phyloP scores from a whole-genome alignment of 2,329 filamentous ascomycete genomes.

The Thelonectria rubi region DNA sequence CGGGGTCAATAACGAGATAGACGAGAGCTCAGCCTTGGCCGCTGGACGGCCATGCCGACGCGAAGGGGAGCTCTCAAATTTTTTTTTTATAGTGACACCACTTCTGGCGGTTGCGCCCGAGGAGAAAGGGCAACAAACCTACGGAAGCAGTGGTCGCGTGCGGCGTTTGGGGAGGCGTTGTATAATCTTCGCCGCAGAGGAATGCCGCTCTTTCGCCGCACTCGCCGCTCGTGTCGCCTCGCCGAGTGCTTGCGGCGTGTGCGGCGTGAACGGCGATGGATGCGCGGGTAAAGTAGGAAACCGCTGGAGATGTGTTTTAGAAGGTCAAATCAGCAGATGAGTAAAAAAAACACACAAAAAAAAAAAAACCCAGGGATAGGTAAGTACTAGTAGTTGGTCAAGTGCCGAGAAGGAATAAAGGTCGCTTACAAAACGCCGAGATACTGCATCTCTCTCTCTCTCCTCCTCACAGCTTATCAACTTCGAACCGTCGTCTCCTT shows the following conservation, averaged over 20 bases:
- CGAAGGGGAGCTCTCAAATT: neutral
- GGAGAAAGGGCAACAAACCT: too few relatives aligned
- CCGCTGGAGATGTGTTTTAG: neutral
- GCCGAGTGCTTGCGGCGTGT: conserved; percentile 19
- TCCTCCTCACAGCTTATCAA: neutral
- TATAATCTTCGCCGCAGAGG: conserved; percentile 5
- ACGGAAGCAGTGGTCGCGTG: conserved; percentile 2
- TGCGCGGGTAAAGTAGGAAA: conserved; percentile 24
- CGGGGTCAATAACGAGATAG: neutral
- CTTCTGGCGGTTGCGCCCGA: conserved; percentile 3
- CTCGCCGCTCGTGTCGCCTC: conserved; percentile 1
- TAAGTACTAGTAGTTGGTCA: neutral
- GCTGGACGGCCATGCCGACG: conserved; percentile 1
- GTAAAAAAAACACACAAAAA: neutral
- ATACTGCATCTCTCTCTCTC: neutral
- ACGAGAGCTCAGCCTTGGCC: neutral
- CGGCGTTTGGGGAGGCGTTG: conserved; percentile 6
- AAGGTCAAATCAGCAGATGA: conserved; percentile 15
- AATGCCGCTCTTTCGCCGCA: conserved; percentile 19
- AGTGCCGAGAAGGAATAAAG: conserved; percentile 5
- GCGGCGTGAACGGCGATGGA: conserved; percentile 21
- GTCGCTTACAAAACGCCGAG: conserved; percentile 1
- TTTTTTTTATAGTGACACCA: conserved; percentile 10
- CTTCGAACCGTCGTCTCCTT: neutral
- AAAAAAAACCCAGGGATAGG: neutral